phyloP scores from a whole-genome alignment of 148 eudicot species.

The Rhododendron williamsianum region DNA sequence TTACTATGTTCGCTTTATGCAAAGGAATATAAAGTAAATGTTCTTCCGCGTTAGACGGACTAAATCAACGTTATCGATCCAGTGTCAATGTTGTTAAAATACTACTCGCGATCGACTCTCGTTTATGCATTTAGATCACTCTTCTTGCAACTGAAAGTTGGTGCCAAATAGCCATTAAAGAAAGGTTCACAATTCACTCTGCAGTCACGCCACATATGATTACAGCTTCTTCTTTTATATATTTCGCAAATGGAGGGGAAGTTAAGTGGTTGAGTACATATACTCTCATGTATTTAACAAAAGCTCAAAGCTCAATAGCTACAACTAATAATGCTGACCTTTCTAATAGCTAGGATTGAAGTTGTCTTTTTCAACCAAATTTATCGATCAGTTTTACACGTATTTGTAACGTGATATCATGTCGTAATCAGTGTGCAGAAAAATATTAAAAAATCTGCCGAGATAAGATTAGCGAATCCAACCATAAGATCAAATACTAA shows the following conservation, averaged over 20 bases:
- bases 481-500: neutral
- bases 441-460: neutral
- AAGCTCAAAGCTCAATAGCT: neutral
- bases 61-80: neutral
- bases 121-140: neutral
- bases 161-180: neutral
- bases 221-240: neutral
- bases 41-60: no score
- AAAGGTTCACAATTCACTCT: neutral
- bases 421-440: neutral
- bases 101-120: no score
- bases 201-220: neutral
- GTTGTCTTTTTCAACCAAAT: neutral
- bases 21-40: no score
- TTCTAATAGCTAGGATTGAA: neutral
- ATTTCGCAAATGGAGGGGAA: no score
- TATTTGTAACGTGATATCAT: neutral
- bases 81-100: neutral
- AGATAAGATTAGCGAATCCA: neutral
- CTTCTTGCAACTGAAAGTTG: neutral
- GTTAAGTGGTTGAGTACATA: neutral
- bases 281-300: neutral
- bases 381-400: neutral
- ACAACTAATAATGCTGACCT: no score
- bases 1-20: no score